Conservation (phyloP, 2,329 filamentous ascomycete species). For the Alternaria metachromatica region DNA sequence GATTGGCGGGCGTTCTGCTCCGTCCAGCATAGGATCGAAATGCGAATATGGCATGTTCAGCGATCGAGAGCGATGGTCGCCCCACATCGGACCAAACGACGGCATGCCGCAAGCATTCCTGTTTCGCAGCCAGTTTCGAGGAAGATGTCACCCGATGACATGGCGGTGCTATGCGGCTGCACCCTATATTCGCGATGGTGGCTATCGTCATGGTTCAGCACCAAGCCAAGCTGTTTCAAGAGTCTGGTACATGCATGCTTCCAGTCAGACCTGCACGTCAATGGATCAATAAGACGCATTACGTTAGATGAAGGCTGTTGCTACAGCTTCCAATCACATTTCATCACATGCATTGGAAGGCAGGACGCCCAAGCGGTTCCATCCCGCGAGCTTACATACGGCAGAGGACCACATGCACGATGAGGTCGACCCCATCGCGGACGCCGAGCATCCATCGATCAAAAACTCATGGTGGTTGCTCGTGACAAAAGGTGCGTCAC, state of each 20-base stretch:
- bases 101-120: background rate
- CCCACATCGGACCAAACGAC: conserved; percentile 2
- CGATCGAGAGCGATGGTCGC: conserved; percentile 14
- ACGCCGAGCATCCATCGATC: conserved; percentile 8
- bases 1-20: conserved; percentile 9
- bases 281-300: conserved; percentile 10
- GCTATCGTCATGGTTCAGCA: conserved; percentile 1
- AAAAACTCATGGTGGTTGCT: conserved; percentile 3
- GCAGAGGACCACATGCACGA: conserved; percentile 3
- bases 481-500: background rate
- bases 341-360: conserved; percentile 7
- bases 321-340: conserved; percentile 6
- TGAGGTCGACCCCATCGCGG: conserved; percentile 5
- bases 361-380: conserved; percentile 26
- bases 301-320: conserved; percentile 15
- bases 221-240: conserved; percentile 13
- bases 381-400: conserved; percentile 24
- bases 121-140: background rate
- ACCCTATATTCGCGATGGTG: conserved; percentile 1
- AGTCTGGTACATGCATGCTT: conserved; percentile 8
- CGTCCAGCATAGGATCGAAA: conserved; percentile 2
- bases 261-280: conserved; percentile 17
- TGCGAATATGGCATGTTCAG: conserved; percentile 12
- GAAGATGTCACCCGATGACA: conserved; percentile 5
- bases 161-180: conserved; percentile 9